phyloP scores from a whole-genome alignment of 441 rosid genomes.

The Populus trichocarpa region DNA sequence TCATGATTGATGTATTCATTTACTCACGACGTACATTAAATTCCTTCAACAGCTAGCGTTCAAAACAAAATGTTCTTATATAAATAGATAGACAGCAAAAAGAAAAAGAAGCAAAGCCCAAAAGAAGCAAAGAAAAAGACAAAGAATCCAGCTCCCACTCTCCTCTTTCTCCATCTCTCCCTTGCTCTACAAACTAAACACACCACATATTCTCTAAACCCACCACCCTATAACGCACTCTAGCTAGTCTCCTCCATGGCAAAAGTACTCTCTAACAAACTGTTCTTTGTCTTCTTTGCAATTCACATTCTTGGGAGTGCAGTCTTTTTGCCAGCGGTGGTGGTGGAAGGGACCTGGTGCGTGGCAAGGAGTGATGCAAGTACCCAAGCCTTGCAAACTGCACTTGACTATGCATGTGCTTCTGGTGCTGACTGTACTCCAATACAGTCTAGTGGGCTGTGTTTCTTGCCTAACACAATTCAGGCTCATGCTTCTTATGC shows the following conservation, averaged over 20 bases:
- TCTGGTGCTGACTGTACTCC: conserved; percentile 82
- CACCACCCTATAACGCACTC: conserved; percentile 16
- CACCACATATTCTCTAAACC: neutral
- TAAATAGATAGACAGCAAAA: neutral
- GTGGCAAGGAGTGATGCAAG: conserved; percentile 79
- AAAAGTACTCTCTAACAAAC: conserved; percentile 10
- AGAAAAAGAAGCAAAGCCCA: conserved; percentile 1
- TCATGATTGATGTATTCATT: no score
- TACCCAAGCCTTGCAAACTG: conserved; percentile 55
- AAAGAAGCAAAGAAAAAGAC: conserved; percentile 14
- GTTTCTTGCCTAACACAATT: conserved; percentile 77
- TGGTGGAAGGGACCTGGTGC: conserved; percentile 54
- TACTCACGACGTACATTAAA: no score
- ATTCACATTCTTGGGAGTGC: conserved; percentile 1
- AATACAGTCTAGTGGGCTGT: conserved; percentile 50
- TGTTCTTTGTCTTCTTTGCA: conserved; percentile 10
- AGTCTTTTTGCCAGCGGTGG: neutral
- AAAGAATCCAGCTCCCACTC: conserved; percentile 21
- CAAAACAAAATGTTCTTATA: neutral
- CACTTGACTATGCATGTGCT: conserved; percentile 75
- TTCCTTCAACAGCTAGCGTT: neutral
- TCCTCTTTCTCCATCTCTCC: conserved; percentile 22
- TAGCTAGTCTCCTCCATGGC: conserved; percentile 26
- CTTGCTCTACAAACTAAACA: conserved; percentile 31
- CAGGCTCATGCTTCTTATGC: conserved; percentile 88